Evolutionary conservation across 495 filamentous ascomycete genomes (phyloP), one percentile per base, ranked within the genome.

Genomic region (Penicillium pancosmium): DNA sequence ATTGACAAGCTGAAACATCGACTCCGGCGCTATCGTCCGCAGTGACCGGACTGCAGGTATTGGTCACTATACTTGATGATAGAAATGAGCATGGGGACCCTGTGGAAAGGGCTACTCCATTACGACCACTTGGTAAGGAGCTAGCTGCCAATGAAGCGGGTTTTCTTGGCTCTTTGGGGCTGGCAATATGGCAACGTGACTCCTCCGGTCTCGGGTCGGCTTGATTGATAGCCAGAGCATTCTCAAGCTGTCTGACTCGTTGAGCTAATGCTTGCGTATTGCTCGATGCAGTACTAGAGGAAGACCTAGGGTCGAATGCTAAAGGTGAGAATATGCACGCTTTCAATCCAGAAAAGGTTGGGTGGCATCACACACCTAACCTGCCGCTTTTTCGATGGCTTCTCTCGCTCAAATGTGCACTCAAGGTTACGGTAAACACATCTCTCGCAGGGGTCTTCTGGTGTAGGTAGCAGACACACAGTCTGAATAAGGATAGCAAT

Each of bases 321-420:
- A 31, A 31, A 6, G 4, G 8, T 7, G 6, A 31, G 27, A 31
- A 31, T 31, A 6, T 7, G 4, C 8, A 9, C 6, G 8, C 27
- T 31, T 31, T 31, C 27, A 31, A 31, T 1, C 27, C 27, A 6
- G 5, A 31, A 31, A 31, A 9, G 8, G 5, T 9, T 31, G 27
- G 8, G 8, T 6, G 27, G 8, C 8, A 31, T 31, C 27, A 31
- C 57, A 40, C 12, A 64, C 62, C 57, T 52, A 9, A 18, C 55
- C 12, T 52, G 48, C 31, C 23, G 48, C 41, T 59, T 65, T 44
- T 59, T 65, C n/a, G 16, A 50, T 11, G 63, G 63, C 21, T 33
- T 56, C n/a, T 62, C 59, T 18, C 63, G 38, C 0, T 62, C 18
- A 13, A 65, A 65, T 6, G 63, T 65, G 23, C 63, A 65, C 33